phyloP scores from a whole-genome alignment of 345 rosid genomes.

The Salix viminalis region DNA sequence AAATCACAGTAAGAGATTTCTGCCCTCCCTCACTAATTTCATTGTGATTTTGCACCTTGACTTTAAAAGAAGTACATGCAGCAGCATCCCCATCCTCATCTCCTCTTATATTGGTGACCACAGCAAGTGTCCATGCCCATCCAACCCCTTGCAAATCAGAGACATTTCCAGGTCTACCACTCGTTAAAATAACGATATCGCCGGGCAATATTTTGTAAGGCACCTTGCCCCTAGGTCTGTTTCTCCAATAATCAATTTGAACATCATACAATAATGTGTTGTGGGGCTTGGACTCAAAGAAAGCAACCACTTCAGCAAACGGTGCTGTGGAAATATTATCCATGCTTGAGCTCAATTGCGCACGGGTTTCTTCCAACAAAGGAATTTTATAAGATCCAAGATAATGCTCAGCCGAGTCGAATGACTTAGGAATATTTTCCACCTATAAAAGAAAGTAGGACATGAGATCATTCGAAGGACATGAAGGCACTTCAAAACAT shows the following conservation, averaged over 20 bases:
- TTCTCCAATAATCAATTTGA: slow-evolving; percentile 37
- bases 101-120: slow-evolving; percentile 1
- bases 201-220: slow-evolving; percentile 42
- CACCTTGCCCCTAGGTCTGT: slow-evolving; percentile 20
- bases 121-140: slow-evolving; percentile 28
- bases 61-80: slow-evolving; percentile 18
- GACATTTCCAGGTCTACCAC: slow-evolving; percentile 29
- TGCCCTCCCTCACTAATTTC: not conserved
- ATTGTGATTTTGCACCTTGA: slow-evolving; percentile 6
- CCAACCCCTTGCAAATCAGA: slow-evolving; percentile 33
- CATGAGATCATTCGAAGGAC: no score
- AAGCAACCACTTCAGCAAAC: slow-evolving; percentile 19
- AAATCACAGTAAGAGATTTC: slow-evolving; percentile 27
- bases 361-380: slow-evolving; percentile 47
- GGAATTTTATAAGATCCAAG: slow-evolving; percentile 30
- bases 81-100: slow-evolving; percentile 3
- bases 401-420: slow-evolving; percentile 28
- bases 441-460: slow-evolving; percentile 22
- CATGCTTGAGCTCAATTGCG: slow-evolving; percentile 27
- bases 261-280: slow-evolving; percentile 14
- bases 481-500: not conserved
- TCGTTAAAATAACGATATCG: slow-evolving; percentile 34
- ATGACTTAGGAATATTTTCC: slow-evolving; percentile 30
- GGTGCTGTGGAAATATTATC: slow-evolving; percentile 32
- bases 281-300: not conserved